Conservation (phyloP, 2,329 filamentous ascomycete genomes). For the Nothophaeocryptopus gaeumannii region DNA sequence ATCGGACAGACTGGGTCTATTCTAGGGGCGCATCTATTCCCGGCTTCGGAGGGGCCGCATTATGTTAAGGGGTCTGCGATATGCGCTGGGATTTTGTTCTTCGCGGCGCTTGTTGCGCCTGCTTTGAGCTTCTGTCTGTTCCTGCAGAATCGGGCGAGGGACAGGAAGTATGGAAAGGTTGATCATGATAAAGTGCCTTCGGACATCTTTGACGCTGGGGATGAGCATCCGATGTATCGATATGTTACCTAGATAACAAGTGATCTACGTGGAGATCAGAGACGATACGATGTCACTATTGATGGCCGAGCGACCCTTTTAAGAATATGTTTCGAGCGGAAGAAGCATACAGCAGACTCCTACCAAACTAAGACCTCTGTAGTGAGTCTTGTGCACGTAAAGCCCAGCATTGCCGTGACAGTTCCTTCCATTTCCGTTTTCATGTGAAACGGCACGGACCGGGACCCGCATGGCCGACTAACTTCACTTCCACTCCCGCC, state of each 20-base stretch:
- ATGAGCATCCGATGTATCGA: slow-evolving; percentile 6
- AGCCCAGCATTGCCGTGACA: too few species aligned
- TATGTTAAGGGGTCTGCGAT: slow-evolving; percentile 7
- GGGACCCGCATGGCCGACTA: too few species aligned
- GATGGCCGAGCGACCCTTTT: too few species aligned
- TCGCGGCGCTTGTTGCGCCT: neutral
- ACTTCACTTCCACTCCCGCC: too few species aligned
- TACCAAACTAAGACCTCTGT: too few species aligned
- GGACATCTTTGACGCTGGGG: slow-evolving; percentile 5
- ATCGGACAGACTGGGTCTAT: slow-evolving; percentile 25
- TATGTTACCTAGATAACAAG: neutral
- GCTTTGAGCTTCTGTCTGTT: neutral
- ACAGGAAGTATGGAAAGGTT: neutral
- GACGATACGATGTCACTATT: too few species aligned
- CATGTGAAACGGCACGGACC: too few species aligned
- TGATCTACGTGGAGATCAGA: too few species aligned
- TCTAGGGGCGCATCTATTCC: slow-evolving; percentile 3
- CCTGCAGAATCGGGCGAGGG: slow-evolving; percentile 3
- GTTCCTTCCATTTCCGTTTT: too few species aligned
- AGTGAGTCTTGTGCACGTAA: too few species aligned
- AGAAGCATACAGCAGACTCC: too few species aligned
- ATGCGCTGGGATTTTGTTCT: slow-evolving; percentile 1
- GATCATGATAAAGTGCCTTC: slow-evolving; percentile 2
- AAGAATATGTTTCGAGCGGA: too few species aligned
- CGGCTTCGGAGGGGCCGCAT: neutral